Evolutionary conservation across 495 filamentous ascomycete genomes (phyloP), one percentile per base, ranked within the genome.

Genomic region (Penicillium verhagenii): DNA sequence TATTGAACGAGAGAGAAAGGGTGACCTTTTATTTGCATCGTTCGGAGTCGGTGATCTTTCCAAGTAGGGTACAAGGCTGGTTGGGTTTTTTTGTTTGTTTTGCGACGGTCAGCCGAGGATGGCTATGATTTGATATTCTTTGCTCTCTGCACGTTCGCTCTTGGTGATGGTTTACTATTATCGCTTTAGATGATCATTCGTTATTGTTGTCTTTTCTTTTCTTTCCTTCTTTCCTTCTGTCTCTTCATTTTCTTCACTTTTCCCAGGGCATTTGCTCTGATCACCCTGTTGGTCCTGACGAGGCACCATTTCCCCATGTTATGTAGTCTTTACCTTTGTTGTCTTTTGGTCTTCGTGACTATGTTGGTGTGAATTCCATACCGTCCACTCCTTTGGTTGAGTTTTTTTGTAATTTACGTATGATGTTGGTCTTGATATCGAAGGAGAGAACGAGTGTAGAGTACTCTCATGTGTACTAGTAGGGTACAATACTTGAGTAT

Each of bases 11-110:
- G 46, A 61, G 28, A 48, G 47, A 16, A 9, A 38, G 7, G 14
- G 21, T 13, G 47, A 39, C 47, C 47, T 23, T n/a, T 53, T 44
- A 43, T 54, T 58, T 62, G 57, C 64, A 67, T 67, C 58, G 50
- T 60, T 64, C 48, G 64, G 64, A 63, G 64, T 66, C 57, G 45
- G 56, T n/a, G 61, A 53, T 59, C 44, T 28, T 55, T 57, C 56
- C 51, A 50, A 59, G 51, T 60, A 51, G 52, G 57, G 46, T 52
- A 29, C 25, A 42, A 49, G 29, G 19, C 44, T 57, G 52, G 53
- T 60, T 56, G 13, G 40, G 42, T 38, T 43, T 38, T n/a, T n/a
- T n/a, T n/a, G n/a, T n/a, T n/a, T n/a, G n/a, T n/a, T n/a, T 38
- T 45, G 31, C 29, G 50, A 51, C 19, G 47, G 29, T 53, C 37